Evolutionary conservation across 139 green algal species (phyloP).

Genomic region (Eudorina sp.): DNA sequence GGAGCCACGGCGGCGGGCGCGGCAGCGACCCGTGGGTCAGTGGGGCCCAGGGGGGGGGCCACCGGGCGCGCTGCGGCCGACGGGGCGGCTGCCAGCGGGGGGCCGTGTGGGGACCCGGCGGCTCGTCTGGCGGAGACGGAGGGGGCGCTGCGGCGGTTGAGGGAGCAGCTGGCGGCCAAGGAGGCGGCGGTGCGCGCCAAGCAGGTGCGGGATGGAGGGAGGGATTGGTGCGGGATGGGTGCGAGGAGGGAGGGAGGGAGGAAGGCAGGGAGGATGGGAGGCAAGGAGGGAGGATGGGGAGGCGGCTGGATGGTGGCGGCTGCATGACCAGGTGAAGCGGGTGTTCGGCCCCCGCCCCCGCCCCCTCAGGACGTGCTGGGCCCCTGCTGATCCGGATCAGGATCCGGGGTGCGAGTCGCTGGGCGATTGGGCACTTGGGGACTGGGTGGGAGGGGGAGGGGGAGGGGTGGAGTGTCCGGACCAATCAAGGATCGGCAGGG

Average conservation of each 20-base stretch:
- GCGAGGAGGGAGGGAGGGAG: neutral
- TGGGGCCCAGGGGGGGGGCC: neutral
- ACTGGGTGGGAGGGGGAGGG: too few species aligned
- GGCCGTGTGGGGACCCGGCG: neutral
- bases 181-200: slow-evolving; percentile 13
- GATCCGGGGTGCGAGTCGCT: too few species aligned
- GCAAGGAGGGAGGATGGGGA: neutral
- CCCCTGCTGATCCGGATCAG: too few species aligned
- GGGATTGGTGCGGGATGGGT: neutral
- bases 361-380: too few species aligned
- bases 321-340: neutral
- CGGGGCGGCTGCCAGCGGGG: neutral
- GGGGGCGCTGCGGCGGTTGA: neutral
- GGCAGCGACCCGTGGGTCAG: too few species aligned
- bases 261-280: neutral
- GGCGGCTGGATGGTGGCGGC: neutral
- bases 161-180: slow-evolving; percentile 33
- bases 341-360: neutral
- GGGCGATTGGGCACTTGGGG: too few species aligned
- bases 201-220: neutral
- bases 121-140: neutral
- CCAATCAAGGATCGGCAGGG: too few species aligned
- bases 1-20: neutral
- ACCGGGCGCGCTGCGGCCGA: neutral
- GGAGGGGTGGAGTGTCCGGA: too few species aligned